Evolutionary conservation across 2,329 filamentous ascomycete genomes (phyloP).

Genomic region (Fulvia fulva): DNA sequence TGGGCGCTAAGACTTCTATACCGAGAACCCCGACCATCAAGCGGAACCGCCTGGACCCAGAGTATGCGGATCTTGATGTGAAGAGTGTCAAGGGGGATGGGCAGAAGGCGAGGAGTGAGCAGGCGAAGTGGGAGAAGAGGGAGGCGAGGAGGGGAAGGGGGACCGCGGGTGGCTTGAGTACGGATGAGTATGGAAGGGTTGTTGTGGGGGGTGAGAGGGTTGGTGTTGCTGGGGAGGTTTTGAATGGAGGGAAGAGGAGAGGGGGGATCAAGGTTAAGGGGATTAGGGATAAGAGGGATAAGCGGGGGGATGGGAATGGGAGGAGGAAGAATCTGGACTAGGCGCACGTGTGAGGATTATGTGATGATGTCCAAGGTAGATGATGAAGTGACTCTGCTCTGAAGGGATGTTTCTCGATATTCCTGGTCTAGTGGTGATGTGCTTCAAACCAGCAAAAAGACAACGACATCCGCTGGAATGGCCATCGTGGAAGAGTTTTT

Average conservation of each 20-base stretch:
- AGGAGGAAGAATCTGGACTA: conserved; percentile 23
- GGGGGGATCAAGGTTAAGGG: conserved; percentile 35
- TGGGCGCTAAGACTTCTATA: conserved; percentile 84
- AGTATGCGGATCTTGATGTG: conserved; percentile 11
- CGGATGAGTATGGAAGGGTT: conserved; percentile 23
- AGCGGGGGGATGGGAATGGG: conserved; percentile 31
- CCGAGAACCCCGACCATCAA: conserved; percentile 40
- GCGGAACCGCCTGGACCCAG: conserved; percentile 2
- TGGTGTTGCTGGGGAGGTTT: conserved; percentile 15
- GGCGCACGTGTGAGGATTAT: not conserved
- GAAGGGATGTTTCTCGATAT: not conserved
- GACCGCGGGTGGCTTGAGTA: conserved; percentile 7
- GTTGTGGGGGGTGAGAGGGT: conserved; percentile 5
- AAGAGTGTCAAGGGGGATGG: conserved; percentile 18
- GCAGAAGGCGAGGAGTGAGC: conserved; percentile 6
- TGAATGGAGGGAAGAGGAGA: conserved; percentile 31
- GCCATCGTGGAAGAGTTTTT: too few relatives aligned
- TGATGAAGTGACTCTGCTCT: not conserved
- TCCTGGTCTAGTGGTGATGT: not conserved
- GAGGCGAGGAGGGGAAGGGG: not conserved
- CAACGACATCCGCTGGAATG: not conserved
- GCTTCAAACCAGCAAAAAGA: not conserved
- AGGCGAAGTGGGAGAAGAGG: not conserved
- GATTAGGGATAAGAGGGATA: conserved; percentile 35
- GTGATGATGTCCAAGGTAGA: not conserved